Base-by-base conservation (phyloP, 306 rosid genomes). In the Cercis canadensis region DNA sequence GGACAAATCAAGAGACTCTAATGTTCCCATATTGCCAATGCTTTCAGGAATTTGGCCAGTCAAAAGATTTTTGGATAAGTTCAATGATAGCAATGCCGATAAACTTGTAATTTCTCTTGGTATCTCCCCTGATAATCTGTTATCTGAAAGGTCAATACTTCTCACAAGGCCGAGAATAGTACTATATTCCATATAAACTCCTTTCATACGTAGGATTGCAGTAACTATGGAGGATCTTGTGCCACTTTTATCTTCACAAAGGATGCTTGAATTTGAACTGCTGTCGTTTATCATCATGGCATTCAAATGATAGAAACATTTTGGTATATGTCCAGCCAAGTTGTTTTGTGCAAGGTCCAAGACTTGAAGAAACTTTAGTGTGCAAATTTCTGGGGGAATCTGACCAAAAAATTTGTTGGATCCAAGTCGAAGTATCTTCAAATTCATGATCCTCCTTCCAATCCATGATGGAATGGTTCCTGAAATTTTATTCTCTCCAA, bases 1-100 rank as follows among this genome's bases (percentile, higher is more conserved):
- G 3, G 80, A 82, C 9, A 82, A 64, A 39, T 82, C 67, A 4
- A 74, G n/a, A 16, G 75, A 43, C 5, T 16, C 40, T 19, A 82
- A 9, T 8, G 11, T 52, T 24, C 6, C 1, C 64, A 82, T 69
- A 12, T 53, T 54, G 0, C 78, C 81, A 18, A 78, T 53, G 8
- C 5, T 40, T 24, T 18, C 21, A 0, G 78, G 86, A 18, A 74
- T 82, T 4, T 60, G 52, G 11, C 81, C 78, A 14, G 2, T 47
- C 24, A 82, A 37, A 12, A 31, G n/a, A n/a, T n/a, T n/a, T n/a
- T n/a, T n/a, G n/a, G n/a, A n/a, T n/a, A n/a, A n/a, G n/a, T n/a
- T n/a, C n/a, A n/a, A n/a, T n/a, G n/a, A n/a, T n/a, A n/a, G n/a
- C n/a, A n/a, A n/a, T n/a, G n/a, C n/a, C n/a, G n/a, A n/a, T n/a